Conservation (phyloP, 805 yeast genomes). For the Pichia occidentalis region DNA sequence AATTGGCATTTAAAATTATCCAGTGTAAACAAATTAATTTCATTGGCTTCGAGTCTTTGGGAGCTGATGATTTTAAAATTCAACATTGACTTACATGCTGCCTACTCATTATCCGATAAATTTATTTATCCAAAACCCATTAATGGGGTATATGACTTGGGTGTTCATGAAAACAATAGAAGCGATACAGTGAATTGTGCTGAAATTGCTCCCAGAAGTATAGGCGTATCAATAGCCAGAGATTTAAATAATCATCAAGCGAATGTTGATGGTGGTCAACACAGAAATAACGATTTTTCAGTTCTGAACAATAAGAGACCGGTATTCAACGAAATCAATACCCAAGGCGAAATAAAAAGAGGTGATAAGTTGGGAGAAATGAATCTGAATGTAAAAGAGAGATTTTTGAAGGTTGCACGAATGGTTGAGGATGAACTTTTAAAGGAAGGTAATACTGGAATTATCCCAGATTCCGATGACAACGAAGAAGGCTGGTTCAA, state of each 20-base stretch:
- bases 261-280: background rate
- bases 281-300: no score
- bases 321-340: background rate
- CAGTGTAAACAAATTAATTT: constrained; percentile 20
- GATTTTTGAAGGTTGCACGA: constrained; percentile 4
- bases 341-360: background rate
- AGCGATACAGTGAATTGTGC: constrained; percentile 15
- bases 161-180: background rate
- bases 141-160: background rate
- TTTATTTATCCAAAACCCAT: constrained; percentile 13
- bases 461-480: constrained; percentile 8
- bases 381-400: constrained; percentile 3
- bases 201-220: constrained; percentile 22
- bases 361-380: background rate
- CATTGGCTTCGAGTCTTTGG: constrained; percentile 22
- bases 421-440: constrained; percentile 12
- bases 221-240: constrained; percentile 13
- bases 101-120: constrained; percentile 9
- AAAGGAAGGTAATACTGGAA: constrained; percentile 4
- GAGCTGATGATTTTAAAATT: constrained; percentile 19
- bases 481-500: constrained; percentile 20
- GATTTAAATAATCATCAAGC: constrained; percentile 1
- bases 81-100: constrained; percentile 11
- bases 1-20: constrained; percentile 24
- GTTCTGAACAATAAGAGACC: no score